A percentile compares a stretch with the other conserved stretches of the same genome.
These are phyloP conservation scores for Fusarium miscanthi DNA, from an alignment of 2,329 filamentous ascomycete genomes.

Conservation along the genomic window DNA sequence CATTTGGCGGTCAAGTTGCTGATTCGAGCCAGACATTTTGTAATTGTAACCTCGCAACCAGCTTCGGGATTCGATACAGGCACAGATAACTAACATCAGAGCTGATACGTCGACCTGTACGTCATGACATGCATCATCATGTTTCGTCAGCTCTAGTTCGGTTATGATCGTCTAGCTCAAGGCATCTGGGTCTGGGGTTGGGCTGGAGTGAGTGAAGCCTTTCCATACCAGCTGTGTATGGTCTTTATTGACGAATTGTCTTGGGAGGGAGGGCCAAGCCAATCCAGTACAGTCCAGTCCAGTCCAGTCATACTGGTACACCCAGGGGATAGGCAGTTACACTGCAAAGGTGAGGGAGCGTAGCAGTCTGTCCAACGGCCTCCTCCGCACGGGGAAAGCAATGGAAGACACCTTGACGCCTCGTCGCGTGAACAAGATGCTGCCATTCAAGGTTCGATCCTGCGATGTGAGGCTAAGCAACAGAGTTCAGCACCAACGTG, in stretches of 20 bases:
- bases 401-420: conserved; percentile 17
- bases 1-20: neutral
- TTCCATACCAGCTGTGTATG: conserved; percentile 8
- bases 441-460: conserved; percentile 35
- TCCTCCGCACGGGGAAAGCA: conserved; percentile 25
- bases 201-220: neutral
- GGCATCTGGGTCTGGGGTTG: conserved; percentile 16
- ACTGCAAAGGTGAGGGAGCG: neutral
- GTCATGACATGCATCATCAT: conserved; percentile 39
- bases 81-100: conserved; percentile 10
- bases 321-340: neutral
- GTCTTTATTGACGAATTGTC: neutral
- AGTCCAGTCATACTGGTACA: neutral
- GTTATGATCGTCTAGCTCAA: conserved; percentile 35
- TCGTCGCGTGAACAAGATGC: conserved; percentile 20
- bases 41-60: neutral
- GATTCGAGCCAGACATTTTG: neutral
- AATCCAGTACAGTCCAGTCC: neutral
- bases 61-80: conserved; percentile 9
- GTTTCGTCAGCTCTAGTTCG: conserved; percentile 37
- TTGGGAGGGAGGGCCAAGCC: conserved; percentile 11
- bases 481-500: conserved; percentile 38
- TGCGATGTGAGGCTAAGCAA: conserved; percentile 25
- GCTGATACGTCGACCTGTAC: conserved; percentile 36
- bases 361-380: conserved; percentile 19